Conservation (phyloP, 2,329 filamentous ascomycete species). For the Apiospora koreana region DNA sequence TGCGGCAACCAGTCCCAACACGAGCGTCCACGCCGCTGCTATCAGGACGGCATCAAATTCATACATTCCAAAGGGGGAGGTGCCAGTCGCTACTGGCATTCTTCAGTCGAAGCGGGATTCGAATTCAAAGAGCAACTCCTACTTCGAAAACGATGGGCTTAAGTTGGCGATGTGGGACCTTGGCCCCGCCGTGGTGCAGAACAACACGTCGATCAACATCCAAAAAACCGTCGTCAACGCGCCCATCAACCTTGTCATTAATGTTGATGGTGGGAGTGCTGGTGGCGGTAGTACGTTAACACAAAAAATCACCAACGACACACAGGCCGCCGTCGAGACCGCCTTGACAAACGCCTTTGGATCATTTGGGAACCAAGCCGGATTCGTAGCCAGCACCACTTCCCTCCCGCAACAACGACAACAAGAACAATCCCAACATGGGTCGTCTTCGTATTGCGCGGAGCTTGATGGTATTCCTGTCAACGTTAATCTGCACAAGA, state of each 20-base stretch:
- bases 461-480: too few relatives aligned
- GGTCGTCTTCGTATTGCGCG: too few relatives aligned
- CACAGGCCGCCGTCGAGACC: not conserved
- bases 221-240: not conserved
- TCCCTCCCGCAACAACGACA: too few relatives aligned
- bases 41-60: not conserved
- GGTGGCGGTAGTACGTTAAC: not conserved
- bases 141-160: not conserved
- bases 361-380: not conserved
- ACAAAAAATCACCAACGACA: not conserved
- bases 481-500: too few relatives aligned
- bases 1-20: not conserved
- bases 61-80: too few relatives aligned
- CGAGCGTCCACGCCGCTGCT: not conserved
- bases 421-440: too few relatives aligned
- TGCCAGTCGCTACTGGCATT: too few relatives aligned
- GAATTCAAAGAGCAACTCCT: too few relatives aligned
- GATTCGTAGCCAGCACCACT: too few relatives aligned
- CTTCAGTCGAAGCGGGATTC: too few relatives aligned
- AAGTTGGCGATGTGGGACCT: not conserved
- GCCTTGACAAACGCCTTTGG: not conserved
- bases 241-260: not conserved
- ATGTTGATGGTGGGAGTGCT: not conserved
- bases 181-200: not conserved
- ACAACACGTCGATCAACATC: not conserved